phyloP scores from a whole-genome alignment of 257 asterid species.

The Mentha longifolia region DNA sequence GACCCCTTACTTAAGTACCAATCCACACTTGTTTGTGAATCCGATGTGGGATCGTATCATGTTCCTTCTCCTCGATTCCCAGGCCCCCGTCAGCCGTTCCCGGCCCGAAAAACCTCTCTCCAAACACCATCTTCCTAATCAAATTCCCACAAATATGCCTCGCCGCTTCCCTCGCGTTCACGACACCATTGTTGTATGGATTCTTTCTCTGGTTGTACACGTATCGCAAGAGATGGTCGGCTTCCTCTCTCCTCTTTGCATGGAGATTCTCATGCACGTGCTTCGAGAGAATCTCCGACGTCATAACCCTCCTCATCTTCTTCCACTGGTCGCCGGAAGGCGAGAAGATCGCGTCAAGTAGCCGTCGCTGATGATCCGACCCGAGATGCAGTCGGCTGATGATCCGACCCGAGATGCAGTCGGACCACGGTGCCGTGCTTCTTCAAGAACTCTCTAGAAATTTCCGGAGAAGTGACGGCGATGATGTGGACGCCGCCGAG shows the following conservation, averaged over 20 bases:
- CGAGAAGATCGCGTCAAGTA: too few species aligned
- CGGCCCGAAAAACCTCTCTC: slow-evolving; percentile 32
- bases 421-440: too few species aligned
- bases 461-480: too few species aligned
- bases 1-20: too few species aligned
- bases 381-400: slow-evolving; percentile 19
- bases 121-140: slow-evolving; percentile 24
- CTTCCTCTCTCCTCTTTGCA: slow-evolving; percentile 32
- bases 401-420: too few species aligned
- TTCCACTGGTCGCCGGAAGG: slow-evolving; percentile 34
- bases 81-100: slow-evolving; percentile 44
- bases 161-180: slow-evolving; percentile 22
- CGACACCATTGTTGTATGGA: background rate
- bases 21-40: too few species aligned
- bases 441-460: too few species aligned
- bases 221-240: slow-evolving; percentile 30
- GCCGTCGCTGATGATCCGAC: too few species aligned
- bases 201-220: slow-evolving; percentile 12
- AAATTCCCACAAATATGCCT: slow-evolving; percentile 36
- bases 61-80: slow-evolving; percentile 38
- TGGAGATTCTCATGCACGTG: slow-evolving; percentile 14
- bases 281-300: slow-evolving; percentile 28
- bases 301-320: slow-evolving; percentile 39
- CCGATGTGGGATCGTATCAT: too few species aligned
- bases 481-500: too few species aligned